A percentile compares a stretch with the other conserved stretches of the same genome.
Evolutionary conservation across 2,329 filamentous ascomycete species (phyloP).

Genomic region (Didymella keratinophila): DNA sequence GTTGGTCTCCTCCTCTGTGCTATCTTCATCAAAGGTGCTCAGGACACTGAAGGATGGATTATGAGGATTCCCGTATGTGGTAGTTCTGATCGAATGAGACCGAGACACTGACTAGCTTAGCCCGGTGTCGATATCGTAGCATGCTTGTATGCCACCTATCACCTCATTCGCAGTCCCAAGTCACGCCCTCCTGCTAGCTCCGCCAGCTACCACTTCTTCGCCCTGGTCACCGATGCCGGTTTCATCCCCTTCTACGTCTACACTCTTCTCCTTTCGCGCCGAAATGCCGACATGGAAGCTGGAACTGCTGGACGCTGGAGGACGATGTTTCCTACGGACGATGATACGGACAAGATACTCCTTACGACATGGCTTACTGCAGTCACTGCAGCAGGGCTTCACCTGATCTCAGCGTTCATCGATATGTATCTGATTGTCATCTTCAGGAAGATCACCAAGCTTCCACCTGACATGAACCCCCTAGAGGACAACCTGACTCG

Average conservation of each 20-base stretch:
- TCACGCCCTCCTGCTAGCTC: conserved; percentile 79
- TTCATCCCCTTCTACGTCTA: conserved; percentile 70
- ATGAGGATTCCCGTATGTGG: conserved; percentile 75
- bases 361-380: conserved; percentile 73
- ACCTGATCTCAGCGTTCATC: conserved; percentile 73
- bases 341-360: conserved; percentile 66
- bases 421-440: conserved; percentile 78
- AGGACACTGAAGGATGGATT: conserved; percentile 74
- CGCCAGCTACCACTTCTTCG: conserved; percentile 88
- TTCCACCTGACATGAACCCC: conserved; percentile 96
- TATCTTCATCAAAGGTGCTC: conserved; percentile 76
- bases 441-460: conserved; percentile 80
- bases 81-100: background rate
- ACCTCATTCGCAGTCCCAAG: conserved; percentile 74
- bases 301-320: conserved; percentile 66
- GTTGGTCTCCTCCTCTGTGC: conserved; percentile 76
- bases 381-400: conserved; percentile 69
- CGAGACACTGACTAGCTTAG: conserved; percentile 56
- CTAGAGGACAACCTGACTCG: conserved; percentile 86
- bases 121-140: conserved; percentile 77
- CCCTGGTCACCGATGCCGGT: conserved; percentile 74
- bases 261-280: conserved; percentile 62
- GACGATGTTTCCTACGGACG: conserved; percentile 68
- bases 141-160: conserved; percentile 80
- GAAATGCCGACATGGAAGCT: conserved; percentile 59